Base-by-base conservation (phyloP, 2,329 filamentous ascomycete species). In the Trichophyton benhamiae region DNA sequence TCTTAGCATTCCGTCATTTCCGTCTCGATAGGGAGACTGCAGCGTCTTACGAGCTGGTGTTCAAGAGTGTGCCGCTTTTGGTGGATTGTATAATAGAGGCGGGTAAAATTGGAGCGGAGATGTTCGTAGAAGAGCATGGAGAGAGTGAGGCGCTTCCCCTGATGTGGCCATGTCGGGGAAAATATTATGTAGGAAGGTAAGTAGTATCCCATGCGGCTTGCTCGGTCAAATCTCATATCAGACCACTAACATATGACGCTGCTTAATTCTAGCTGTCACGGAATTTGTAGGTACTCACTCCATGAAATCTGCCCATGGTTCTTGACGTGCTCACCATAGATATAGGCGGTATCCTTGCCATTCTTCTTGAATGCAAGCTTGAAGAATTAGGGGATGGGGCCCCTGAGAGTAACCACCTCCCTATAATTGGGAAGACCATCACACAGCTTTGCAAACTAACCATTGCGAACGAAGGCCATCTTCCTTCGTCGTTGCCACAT, bases 131-230 rank as follows among this genome's bases (percentile, higher is more conserved):
- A n/a, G 65, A 67, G 20, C 60, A 75, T 60, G 72, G 71, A 42
- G 62, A 68, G 2, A 55, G 68, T 38, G 65, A 69, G 38, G 68
- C 71, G 5, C 65, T 76, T 59, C 73, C 73, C 9, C 62, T 77
- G 59, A 76, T 76, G 74, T 77, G 74, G 69, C 64, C 67, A 13
- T 76, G 73, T 66, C 70, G 73, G 62, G 69, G 65, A 2, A 65
- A 70, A 57, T 75, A 72, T 61, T 68, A 68, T 48, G 66, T 75
- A 41, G 75, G 75, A 65, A 69, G 71, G 74, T 75, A 58, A 72
- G 74, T 71, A 72, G 74, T 71, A 4, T 44, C 13, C 15, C 15
- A 1, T 15, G 20, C 4, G 13, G 17, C 27, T 20, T n/a, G 22
- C 25, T 17, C n/a, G 1, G 15, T 6, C 9, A 53, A 53, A 27